Evolutionary conservation across 225 moss, liverwort and hornwort genomes (phyloP), one percentile per base, ranked within the genome.

Genomic region (Marchantia polymorpha): DNA sequence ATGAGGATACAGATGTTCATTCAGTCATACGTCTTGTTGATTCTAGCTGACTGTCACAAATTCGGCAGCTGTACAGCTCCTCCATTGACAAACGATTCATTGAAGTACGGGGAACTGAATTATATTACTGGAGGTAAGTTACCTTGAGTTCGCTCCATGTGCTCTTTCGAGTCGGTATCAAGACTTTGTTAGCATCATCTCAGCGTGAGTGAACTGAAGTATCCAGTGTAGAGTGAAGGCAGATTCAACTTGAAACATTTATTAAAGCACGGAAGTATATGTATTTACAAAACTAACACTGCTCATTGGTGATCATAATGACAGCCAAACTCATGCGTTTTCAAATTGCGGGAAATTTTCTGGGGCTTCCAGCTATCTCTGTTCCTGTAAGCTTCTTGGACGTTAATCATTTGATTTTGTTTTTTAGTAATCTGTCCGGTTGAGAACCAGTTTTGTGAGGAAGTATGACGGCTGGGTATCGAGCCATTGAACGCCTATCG

Each of bases 281-380:
- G 5, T 39, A 39, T 39, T 39, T 39, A 39, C 39, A 8, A 48
- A 48, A 47, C 72, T 51, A 11, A 56, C 30, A 19, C 22, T 48
- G 30, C 6, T 49, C 12, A 6, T 22, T 54, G 30, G 31, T 48
- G 2, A 64, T 55, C 8, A 27, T 19, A 23, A 31, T 17, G 56
- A 69, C 91, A 96, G 96, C 92, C 81, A 91, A 96, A 87, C 78
- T 96, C 65, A 96, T 96, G 96, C 96, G 96, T 26, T 96, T 88
- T 56, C 91, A 90, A 81, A 94, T 94, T 56, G 85, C 94, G 67
- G 96, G 96, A 67, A 96, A 94, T 81, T 94, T 96, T 77, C 83
- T 96, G 55, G 96, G 96, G 4, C 83, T 96, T 79, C 96, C 96
- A 20, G 91, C 91, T 23, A 82, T 96, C 56, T 90, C 94, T 73